These are phyloP conservation scores for Arxiozyma slooffiae DNA, from an alignment of 1,139 yeast genomes.

Conservation along the genomic window DNA sequence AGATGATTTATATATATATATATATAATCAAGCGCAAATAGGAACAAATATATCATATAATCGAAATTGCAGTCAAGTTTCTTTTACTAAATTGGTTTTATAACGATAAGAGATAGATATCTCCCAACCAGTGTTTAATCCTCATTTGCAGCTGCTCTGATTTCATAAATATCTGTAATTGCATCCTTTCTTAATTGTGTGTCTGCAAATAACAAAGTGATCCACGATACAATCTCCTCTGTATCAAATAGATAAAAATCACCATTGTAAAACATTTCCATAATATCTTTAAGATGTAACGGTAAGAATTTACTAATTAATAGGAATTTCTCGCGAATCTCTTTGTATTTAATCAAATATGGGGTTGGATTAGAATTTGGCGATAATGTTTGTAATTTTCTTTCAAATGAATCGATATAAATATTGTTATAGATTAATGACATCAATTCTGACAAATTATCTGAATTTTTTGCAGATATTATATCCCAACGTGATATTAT, in stretches of 20 bases:
- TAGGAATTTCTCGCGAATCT: conserved; percentile 24
- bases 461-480: conserved; percentile 8
- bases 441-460: conserved; percentile 12
- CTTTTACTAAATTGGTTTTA: no score
- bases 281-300: conserved; percentile 55
- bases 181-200: conserved; percentile 55
- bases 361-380: neutral
- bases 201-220: conserved; percentile 59
- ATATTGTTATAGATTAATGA: conserved; percentile 17
- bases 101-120: no score
- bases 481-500: conserved; percentile 24
- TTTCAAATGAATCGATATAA: conserved; percentile 9
- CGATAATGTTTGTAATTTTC: neutral
- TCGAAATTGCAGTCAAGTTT: no score
- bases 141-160: conserved; percentile 30
- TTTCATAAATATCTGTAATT: conserved; percentile 49
- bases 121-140: conserved; percentile 9
- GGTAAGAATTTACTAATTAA: conserved; percentile 34
- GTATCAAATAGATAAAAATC: conserved; percentile 64
- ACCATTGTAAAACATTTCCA: conserved; percentile 62
- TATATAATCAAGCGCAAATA: no score
- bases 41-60: no score
- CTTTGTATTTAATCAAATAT: conserved; percentile 13
- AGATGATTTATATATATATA: no score
- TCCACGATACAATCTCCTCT: conserved; percentile 50